phyloP scores from a whole-genome alignment of 1,284 basidiomycete genomes.

The Marasmius sp. region DNA sequence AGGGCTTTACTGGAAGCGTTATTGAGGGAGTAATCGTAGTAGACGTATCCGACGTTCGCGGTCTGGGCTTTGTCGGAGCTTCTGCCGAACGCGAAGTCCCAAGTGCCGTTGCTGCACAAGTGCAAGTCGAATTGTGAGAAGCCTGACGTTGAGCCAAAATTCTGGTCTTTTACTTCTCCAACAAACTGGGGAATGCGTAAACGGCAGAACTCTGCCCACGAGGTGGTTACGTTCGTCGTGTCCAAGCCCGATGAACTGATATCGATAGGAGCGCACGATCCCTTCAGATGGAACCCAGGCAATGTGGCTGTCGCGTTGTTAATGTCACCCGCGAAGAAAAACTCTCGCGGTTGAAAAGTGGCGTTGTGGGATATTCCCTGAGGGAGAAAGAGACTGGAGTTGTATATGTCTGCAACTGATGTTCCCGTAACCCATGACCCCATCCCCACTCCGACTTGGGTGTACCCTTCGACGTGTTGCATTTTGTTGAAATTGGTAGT shows the following conservation, averaged over 20 bases:
- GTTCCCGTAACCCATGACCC: slow-evolving; percentile 18
- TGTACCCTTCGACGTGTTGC: slow-evolving; percentile 15
- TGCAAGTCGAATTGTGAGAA: no score
- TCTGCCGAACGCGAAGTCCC: no score
- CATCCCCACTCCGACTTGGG: slow-evolving; percentile 12
- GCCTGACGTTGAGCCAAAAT: no score
- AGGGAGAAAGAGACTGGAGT: slow-evolving; percentile 15
- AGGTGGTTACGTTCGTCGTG: no score
- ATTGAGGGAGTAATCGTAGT: background rate
- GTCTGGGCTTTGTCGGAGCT: background rate
- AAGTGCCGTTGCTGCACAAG: no score
- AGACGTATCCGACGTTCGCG: background rate
- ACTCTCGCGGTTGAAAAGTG: slow-evolving; percentile 12
- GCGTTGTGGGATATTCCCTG: background rate
- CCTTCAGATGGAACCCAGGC: slow-evolving; percentile 16
- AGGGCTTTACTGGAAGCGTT: background rate
- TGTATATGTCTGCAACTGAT: slow-evolving; percentile 13
- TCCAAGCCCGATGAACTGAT: background rate
- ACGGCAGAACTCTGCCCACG: no score
- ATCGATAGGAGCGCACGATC: background rate
- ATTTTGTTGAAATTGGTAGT: slow-evolving; percentile 7
- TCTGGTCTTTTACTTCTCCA: no score
- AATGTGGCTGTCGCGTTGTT: slow-evolving; percentile 9
- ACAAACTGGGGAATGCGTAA: no score
- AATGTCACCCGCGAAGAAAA: slow-evolving; percentile 18